Conservation (phyloP, 1,284 basidiomycete genomes). For the Sanghuangporus baumii region DNA sequence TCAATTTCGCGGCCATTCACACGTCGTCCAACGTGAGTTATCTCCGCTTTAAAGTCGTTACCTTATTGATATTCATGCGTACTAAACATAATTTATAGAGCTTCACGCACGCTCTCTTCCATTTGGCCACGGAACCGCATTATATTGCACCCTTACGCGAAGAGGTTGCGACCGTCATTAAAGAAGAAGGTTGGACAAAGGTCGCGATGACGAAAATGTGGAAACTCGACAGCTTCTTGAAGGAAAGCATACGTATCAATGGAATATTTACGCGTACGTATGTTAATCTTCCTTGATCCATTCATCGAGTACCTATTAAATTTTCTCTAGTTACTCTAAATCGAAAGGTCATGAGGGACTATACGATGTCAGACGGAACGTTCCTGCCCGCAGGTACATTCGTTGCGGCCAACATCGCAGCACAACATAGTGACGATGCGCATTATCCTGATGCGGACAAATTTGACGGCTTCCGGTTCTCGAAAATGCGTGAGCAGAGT, state of each 20-base stretch:
- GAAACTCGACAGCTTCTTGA: constrained; percentile 46
- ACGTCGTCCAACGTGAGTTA: constrained; percentile 25
- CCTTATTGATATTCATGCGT: not conserved
- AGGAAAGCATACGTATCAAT: constrained; percentile 37
- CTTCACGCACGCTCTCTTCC: constrained; percentile 33
- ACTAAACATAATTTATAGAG: constrained; percentile 27
- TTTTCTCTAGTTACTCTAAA: constrained; percentile 3
- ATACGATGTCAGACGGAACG: constrained; percentile 36
- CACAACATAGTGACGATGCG: constrained; percentile 36
- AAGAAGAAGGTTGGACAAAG: constrained; percentile 41
- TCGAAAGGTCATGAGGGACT: constrained; percentile 29
- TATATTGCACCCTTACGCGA: constrained; percentile 38
- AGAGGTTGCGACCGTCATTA: constrained; percentile 35
- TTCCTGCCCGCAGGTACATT: constrained; percentile 38
- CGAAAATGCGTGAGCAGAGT: constrained; percentile 31
- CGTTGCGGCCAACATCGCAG: constrained; percentile 36
- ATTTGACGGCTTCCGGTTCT: constrained; percentile 44
- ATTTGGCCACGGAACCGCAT: constrained; percentile 37
- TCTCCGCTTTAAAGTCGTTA: constrained; percentile 20
- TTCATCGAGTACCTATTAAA: not conserved
- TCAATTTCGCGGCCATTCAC: constrained; percentile 31
- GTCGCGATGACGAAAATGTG: constrained; percentile 35
- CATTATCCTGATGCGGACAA: constrained; percentile 34
- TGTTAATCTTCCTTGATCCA: not conserved
- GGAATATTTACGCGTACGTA: constrained; percentile 24